phyloP scores from a whole-genome alignment of 2,329 filamentous ascomycete genomes.

The Pseudogymnoascus sp. region DNA sequence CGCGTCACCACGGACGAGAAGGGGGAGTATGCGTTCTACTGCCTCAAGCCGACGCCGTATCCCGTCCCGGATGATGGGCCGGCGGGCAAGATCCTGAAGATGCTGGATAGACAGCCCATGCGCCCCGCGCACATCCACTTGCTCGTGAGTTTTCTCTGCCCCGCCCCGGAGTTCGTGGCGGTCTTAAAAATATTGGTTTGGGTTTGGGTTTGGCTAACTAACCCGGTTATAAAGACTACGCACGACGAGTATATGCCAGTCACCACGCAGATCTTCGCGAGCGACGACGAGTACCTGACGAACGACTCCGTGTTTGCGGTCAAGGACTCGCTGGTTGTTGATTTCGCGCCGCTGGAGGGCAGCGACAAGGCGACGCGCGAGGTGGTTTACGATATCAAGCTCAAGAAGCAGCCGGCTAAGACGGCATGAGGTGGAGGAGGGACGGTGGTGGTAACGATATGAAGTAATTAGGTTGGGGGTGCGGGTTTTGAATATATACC shows the following conservation, averaged over 20 bases:
- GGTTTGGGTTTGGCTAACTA: not conserved
- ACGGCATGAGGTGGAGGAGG: not conserved
- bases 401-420: conserved; percentile 5
- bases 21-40: conserved; percentile 46
- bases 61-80: conserved; percentile 33
- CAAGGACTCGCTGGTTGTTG: conserved; percentile 41
- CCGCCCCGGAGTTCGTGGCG: not conserved
- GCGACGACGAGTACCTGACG: conserved; percentile 50
- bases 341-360: conserved; percentile 32
- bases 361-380: conserved; percentile 26
- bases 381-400: conserved; percentile 29
- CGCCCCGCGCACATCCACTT: conserved; percentile 57
- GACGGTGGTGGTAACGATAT: not conserved
- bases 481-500: not conserved
- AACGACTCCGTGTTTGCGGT: conserved; percentile 47
- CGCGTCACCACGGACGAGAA: conserved; percentile 51
- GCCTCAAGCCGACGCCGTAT: conserved; percentile 37
- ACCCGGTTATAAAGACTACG: conserved; percentile 33
- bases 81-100: conserved; percentile 46
- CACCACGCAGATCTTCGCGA: conserved; percentile 70
- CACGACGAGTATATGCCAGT: conserved; percentile 56
- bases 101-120: conserved; percentile 53
- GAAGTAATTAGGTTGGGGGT: not conserved
- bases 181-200: not conserved
- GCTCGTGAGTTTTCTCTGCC: conserved; percentile 25